Conservation (phyloP, 2,329 filamentous ascomycete genomes). For the Biscogniauxia mediterranea region DNA sequence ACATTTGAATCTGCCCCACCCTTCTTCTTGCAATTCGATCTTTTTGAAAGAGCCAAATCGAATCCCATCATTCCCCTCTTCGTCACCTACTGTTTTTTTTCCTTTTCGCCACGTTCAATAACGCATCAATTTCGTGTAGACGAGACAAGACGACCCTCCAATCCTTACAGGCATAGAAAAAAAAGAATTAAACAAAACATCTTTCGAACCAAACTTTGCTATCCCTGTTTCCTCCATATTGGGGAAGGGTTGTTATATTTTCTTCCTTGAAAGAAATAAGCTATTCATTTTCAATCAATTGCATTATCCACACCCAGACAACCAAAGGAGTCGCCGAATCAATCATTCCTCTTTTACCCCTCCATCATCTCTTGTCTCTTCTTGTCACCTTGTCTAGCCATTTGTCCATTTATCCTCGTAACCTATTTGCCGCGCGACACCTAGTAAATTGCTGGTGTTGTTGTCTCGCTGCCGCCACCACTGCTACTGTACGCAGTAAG, state of each 20-base stretch:
- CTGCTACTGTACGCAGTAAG: too few species aligned
- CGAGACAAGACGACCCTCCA: not conserved
- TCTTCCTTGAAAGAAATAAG: not conserved
- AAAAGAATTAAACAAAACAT: not conserved
- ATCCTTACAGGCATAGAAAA: too few species aligned
- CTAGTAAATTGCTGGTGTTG: too few species aligned
- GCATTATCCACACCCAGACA: not conserved
- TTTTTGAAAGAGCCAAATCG: not conserved
- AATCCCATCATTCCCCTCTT: constrained; percentile 9
- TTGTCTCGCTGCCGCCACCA: too few species aligned
- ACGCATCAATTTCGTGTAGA: not conserved
- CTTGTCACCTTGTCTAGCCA: too few species aligned
- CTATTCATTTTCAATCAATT: not conserved
- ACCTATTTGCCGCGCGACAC: too few species aligned
- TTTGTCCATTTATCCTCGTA: too few species aligned
- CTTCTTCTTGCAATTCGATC: constrained; percentile 7
- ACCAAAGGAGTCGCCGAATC: constrained; percentile 2
- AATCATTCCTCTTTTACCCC: constrained; percentile 14
- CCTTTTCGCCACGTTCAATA: constrained; percentile 3
- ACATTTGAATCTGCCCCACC: constrained; percentile 9
- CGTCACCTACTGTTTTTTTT: constrained; percentile 5
- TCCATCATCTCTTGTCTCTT: constrained; percentile 8
- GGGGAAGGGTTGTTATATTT: not conserved
- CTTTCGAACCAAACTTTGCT: constrained; percentile 2
- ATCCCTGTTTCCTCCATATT: constrained; percentile 1